Evolutionary conservation across 1,284 basidiomycete species (phyloP).

Genomic region (Paramarasmius palmivorus): DNA sequence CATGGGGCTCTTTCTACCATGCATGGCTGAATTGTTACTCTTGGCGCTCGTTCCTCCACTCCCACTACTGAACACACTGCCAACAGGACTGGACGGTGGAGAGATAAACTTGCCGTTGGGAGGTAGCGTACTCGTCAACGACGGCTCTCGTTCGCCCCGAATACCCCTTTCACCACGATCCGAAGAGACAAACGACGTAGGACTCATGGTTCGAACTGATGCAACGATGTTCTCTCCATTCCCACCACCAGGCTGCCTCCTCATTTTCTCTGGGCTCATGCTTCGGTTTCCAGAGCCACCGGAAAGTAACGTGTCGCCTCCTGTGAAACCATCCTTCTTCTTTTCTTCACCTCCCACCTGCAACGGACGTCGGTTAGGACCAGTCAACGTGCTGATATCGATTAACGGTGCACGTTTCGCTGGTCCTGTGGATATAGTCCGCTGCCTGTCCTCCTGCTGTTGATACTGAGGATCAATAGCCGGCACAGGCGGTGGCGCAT

Average conservation of each 20-base stretch:
- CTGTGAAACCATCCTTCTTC: constrained; percentile 37
- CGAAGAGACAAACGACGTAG: constrained; percentile 17
- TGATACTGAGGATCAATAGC: no score
- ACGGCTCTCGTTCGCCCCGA: constrained; percentile 13
- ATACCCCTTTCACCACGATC: constrained; percentile 26
- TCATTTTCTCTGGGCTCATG: no score
- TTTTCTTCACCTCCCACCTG: constrained; percentile 15
- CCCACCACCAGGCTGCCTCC: constrained; percentile 23
- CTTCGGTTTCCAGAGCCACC: constrained; percentile 1
- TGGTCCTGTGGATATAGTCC: neutral
- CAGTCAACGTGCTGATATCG: constrained; percentile 43
- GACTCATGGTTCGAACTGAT: neutral
- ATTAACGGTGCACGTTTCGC: constrained; percentile 40
- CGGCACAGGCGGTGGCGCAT: neutral
- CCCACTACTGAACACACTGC: constrained; percentile 6
- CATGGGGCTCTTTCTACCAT: constrained; percentile 12
- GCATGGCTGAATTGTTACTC: no score
- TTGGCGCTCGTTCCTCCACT: no score
- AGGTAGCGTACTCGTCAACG: neutral
- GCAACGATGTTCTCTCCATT: neutral
- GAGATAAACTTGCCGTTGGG: constrained; percentile 16
- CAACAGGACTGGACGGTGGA: constrained; percentile 23
- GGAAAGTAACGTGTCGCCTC: constrained; percentile 34
- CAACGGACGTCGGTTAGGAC: constrained; percentile 23
- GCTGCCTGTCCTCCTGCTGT: no score